Base-by-base conservation (phyloP, 2,329 filamentous ascomycete species). In the Gnomoniopsis sp. region DNA sequence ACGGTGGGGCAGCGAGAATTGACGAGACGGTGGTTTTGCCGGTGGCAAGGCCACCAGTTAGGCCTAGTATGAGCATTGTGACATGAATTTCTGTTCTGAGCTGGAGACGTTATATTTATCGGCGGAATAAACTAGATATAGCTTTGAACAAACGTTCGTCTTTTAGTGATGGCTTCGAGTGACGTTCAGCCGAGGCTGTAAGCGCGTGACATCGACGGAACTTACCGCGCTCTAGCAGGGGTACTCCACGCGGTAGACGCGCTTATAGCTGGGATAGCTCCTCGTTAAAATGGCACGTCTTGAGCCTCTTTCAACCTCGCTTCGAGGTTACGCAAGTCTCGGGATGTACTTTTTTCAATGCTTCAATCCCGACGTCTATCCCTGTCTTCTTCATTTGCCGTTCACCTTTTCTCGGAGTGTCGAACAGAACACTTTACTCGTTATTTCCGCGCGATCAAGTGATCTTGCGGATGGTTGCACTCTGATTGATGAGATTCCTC, bases 31-130 rank as follows among this genome's bases (percentile, higher is more conserved):
- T 99, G 49, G 93, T 96, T 83, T 99, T 99, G 72, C 95, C 95
- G 6, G 95, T 99, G 61, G 95, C 95, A 71, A 99, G 98, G 62
- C 93, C 96, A 71, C 95, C 95, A 10, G 95, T 99, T 26, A 99
- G 86, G 58, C 95, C 95, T 67, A 99, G 92, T 69, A 99, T 87
- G 51, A 98, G 85, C 95, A 98, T 98, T n/a, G 65, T 66, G 65
- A 53, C 12, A 41, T 41, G 15, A 36, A 34, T 44, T 23, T 8
- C 53, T 46, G 1, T 30, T 41, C 33, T 23, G 17, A 12, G 10
- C 44, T 22, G 38, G 26, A 26, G 17, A 14, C 38, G 43, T 11
- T 10, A 3, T 51, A n/a, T 15, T 30, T 6, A 14, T 34, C 34
- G 41, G n/a, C 7, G 10, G n/a, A 33, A 17, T 49, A n/a, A 33